A percentile compares a stretch with the other conserved stretches of the same genome.
phyloP scores from a whole-genome alignment of 1,139 yeast genomes.

The Suhomyces guaymorum region DNA sequence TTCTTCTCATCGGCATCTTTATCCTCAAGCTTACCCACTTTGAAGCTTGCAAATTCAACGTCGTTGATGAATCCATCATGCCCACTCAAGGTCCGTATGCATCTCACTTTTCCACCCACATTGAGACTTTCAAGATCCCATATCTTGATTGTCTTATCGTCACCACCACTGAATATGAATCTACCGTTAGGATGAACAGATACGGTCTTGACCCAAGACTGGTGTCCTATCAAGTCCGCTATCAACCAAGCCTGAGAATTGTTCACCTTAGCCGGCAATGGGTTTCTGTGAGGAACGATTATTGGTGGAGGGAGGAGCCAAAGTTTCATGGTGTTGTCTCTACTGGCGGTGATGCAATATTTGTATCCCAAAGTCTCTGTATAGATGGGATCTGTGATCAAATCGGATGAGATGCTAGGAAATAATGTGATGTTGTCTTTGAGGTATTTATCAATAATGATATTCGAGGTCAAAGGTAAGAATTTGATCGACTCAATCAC shows the following conservation, averaged over 20 bases:
- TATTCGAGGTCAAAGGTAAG: constrained; percentile 56
- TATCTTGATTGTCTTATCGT: constrained; percentile 71
- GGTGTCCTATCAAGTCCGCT: constrained; percentile 65
- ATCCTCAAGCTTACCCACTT: constrained; percentile 15
- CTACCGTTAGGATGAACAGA: constrained; percentile 76
- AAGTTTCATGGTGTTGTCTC: constrained; percentile 73
- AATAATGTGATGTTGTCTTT: constrained; percentile 32
- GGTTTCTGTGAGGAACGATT: constrained; percentile 53
- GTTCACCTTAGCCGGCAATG: constrained; percentile 52
- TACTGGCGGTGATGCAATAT: constrained; percentile 75
- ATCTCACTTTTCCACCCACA: constrained; percentile 42
- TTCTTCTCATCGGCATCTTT: constrained; percentile 19
- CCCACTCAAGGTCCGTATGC: constrained; percentile 54
- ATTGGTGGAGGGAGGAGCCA: constrained; percentile 76
- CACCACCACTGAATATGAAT: constrained; percentile 70
- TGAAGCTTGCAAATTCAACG: constrained; percentile 59
- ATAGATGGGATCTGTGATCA: constrained; percentile 28
- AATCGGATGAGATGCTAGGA: constrained; percentile 37
- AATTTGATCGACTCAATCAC: constrained; percentile 77
- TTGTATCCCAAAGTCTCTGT: constrained; percentile 53
- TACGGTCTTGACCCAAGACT: constrained; percentile 81
- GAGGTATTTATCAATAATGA: constrained; percentile 51
- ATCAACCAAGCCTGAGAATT: constrained; percentile 64
- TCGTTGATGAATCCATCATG: constrained; percentile 76
- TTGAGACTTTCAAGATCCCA: constrained; percentile 72